These are phyloP conservation scores for Lentinula raphanica DNA, from an alignment of 768 basidiomycete genomes.

Conservation along the genomic window DNA sequence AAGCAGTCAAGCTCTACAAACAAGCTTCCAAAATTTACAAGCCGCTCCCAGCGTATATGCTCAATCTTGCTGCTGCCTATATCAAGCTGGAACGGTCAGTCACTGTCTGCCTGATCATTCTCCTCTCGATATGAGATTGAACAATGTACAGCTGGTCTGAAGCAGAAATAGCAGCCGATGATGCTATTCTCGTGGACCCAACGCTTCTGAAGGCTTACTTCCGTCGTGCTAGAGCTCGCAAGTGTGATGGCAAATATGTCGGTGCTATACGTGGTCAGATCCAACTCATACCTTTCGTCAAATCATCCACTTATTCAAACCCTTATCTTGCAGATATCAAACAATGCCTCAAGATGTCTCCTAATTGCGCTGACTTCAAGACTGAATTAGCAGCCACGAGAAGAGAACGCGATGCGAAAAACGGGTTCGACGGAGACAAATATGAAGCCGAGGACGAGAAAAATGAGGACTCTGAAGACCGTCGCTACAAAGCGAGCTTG, in stretches of 20 bases:
- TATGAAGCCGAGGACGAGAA: background rate
- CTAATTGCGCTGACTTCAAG: background rate
- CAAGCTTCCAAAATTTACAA: background rate
- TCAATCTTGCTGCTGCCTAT: background rate
- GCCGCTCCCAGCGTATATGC: background rate
- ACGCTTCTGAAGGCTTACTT: background rate
- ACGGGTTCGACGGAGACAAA: too few relatives aligned
- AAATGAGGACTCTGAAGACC: background rate
- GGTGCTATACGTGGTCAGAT: background rate
- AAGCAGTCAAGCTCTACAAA: background rate
- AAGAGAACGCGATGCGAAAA: background rate
- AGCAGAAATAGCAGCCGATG: background rate
- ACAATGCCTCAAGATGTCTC: background rate
- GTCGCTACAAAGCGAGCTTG: background rate
- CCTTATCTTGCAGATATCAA: background rate
- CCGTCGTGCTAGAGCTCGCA: background rate
- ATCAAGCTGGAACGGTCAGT: conserved; percentile 1
- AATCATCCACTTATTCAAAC: background rate
- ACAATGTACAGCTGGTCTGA: background rate
- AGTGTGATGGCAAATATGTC: background rate
- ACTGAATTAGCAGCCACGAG: background rate
- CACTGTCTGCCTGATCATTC: too few relatives aligned
- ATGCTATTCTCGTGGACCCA: background rate
- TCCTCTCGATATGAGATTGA: background rate
- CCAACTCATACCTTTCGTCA: too few relatives aligned